These are phyloP conservation scores for Colletotrichum cereale DNA, from an alignment of 2,329 filamentous ascomycete genomes.

Conservation along the genomic window DNA sequence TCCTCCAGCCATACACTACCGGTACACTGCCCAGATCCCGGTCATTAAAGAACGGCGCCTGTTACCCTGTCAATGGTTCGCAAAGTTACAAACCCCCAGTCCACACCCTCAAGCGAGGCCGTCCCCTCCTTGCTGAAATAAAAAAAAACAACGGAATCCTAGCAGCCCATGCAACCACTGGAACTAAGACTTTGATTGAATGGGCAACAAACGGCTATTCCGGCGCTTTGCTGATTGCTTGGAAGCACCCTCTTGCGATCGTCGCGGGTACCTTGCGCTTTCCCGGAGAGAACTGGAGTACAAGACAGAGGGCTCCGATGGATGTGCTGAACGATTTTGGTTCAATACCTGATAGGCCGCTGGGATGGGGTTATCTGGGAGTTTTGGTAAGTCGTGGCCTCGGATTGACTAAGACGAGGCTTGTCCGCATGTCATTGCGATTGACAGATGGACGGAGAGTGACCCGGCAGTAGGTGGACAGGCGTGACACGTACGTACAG, in stretches of 20 bases:
- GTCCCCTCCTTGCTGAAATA: conserved; percentile 14
- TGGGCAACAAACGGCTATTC: conserved; percentile 36
- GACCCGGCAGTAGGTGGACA: neutral
- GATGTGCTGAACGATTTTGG: neutral
- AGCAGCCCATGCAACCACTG: conserved; percentile 35
- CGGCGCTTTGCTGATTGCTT: conserved; percentile 37
- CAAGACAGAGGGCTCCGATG: neutral
- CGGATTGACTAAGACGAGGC: neutral
- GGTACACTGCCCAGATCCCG: conserved; percentile 6
- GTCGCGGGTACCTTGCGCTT: conserved; percentile 28
- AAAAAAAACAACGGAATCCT: conserved; percentile 33
- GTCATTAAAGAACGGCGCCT: conserved; percentile 21
- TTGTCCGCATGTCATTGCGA: neutral
- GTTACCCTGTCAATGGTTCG: conserved; percentile 38
- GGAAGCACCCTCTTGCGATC: conserved; percentile 18
- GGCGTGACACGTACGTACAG: neutral
- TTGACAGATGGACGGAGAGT: conserved; percentile 1
- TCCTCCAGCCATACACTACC: neutral
- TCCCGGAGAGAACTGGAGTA: neutral
- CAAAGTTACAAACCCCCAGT: conserved; percentile 3
- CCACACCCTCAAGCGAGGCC: neutral
- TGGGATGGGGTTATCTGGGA: no score
- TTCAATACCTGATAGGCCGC: neutral
- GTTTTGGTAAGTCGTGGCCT: neutral
- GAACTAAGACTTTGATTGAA: conserved; percentile 36